These are phyloP conservation scores for Kwoniella sp. DNA, from an alignment of 768 basidiomycete species.

Conservation along the genomic window DNA sequence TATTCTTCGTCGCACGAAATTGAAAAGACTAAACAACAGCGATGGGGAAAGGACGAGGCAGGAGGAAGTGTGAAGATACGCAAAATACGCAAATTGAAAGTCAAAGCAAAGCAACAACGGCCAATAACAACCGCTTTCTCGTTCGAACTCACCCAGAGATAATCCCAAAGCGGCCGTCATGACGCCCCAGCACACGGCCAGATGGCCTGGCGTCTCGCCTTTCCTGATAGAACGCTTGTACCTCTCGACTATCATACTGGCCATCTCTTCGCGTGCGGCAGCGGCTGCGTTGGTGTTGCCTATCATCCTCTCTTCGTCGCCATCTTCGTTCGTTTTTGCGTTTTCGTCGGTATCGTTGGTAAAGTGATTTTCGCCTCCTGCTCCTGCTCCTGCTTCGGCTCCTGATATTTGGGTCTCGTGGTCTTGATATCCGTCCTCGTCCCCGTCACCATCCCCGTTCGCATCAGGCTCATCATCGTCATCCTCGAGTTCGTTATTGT, in stretches of 20 bases:
- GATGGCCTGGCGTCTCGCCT: conserved; percentile 74
- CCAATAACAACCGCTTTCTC: no score
- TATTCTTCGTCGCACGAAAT: no score
- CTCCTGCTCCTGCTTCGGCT: neutral
- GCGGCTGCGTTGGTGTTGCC: neutral
- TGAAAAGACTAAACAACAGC: no score
- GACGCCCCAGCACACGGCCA: conserved; percentile 85
- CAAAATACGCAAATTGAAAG: no score
- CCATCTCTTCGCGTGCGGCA: conserved; percentile 10
- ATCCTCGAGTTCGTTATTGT: conserved; percentile 36
- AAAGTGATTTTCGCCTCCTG: no score
- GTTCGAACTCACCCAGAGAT: conserved; percentile 63
- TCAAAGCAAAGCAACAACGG: no score
- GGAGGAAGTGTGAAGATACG: neutral
- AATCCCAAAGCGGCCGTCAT: conserved; percentile 76
- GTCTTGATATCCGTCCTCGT: conserved; percentile 30
- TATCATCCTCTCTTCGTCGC: neutral
- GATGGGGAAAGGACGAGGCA: no score
- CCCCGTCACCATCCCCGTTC: neutral
- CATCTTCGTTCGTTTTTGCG: no score
- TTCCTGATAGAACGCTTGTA: conserved; percentile 71
- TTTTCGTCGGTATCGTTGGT: no score
- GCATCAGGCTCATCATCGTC: conserved; percentile 27
- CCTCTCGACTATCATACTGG: conserved; percentile 62
- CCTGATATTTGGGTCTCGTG: no score